Conservation (phyloP, 164 flowering plant species). For the Pachysandra terminalis region DNA sequence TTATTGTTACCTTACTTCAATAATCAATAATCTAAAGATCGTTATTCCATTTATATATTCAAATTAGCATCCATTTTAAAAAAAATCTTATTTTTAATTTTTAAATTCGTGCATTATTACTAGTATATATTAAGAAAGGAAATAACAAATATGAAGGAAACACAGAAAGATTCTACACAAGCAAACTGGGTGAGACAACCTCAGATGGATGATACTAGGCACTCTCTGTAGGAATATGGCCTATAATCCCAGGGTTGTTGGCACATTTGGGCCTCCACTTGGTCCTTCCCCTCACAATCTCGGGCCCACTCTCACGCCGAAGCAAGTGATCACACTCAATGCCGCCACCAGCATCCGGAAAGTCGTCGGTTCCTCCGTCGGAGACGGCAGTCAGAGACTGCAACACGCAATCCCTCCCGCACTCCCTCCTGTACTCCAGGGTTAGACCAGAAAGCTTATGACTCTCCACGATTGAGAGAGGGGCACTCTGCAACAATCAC, state of each 20-base stretch:
- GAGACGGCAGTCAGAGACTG: constrained; percentile 71
- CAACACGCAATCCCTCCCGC: constrained; percentile 76
- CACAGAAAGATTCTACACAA: too few relatives aligned
- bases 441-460: constrained; percentile 67
- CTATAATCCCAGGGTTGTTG: constrained; percentile 28
- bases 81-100: too few relatives aligned
- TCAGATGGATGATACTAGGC: constrained; percentile 20
- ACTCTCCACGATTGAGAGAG: constrained; percentile 59
- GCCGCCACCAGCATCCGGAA: constrained; percentile 21
- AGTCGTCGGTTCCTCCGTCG: constrained; percentile 16
- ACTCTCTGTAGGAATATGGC: constrained; percentile 36
- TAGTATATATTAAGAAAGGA: too few relatives aligned
- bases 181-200: too few relatives aligned
- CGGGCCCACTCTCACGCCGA: constrained; percentile 56
- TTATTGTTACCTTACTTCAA: too few relatives aligned
- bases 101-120: too few relatives aligned
- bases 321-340: constrained; percentile 79
- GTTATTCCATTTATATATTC: too few relatives aligned
- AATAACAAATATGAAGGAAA: too few relatives aligned
- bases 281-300: constrained; percentile 77
- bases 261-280: constrained; percentile 79
- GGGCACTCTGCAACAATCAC: constrained; percentile 60
- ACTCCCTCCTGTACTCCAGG: constrained; percentile 90
- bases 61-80: too few relatives aligned
- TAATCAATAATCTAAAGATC: too few relatives aligned